Conservation (phyloP, 768 basidiomycete genomes). For the Hortiboletus campestris region DNA sequence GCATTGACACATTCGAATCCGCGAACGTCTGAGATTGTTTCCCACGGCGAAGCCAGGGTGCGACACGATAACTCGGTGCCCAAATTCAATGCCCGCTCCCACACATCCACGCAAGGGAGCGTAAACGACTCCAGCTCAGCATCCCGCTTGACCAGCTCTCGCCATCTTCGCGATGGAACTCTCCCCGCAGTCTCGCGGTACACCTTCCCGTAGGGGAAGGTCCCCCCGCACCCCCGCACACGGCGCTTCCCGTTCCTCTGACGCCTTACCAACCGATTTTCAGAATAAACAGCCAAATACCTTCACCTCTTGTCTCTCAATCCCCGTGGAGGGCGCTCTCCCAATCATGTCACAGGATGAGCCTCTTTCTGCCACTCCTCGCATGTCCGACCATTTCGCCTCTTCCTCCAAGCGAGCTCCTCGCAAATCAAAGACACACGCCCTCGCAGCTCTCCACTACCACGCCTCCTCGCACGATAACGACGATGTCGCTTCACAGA, state of each 20-base stretch:
- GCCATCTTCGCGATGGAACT: constrained; percentile 35
- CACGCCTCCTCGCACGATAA: constrained; percentile 56
- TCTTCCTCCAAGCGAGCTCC: constrained; percentile 67
- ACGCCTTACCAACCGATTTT: constrained; percentile 50
- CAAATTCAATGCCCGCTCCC: constrained; percentile 41
- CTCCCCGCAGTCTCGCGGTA: constrained; percentile 52
- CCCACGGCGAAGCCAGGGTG: constrained; percentile 34
- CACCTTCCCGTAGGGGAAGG: constrained; percentile 62
- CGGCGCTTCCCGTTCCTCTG: constrained; percentile 40
- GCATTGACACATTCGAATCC: constrained; percentile 33
- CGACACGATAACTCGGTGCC: constrained; percentile 40
- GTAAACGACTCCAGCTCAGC: constrained; percentile 5
- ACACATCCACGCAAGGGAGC: constrained; percentile 35
- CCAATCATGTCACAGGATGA: constrained; percentile 56
- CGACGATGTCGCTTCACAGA: constrained; percentile 44
- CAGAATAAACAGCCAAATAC: constrained; percentile 46
- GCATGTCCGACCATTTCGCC: constrained; percentile 35
- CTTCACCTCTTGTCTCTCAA: constrained; percentile 68
- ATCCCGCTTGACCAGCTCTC: constrained; percentile 34
- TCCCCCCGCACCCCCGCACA: constrained; percentile 55
- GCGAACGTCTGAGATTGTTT: constrained; percentile 30
- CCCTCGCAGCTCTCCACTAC: constrained; percentile 72
- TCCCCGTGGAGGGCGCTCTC: constrained; percentile 71
- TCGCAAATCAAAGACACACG: constrained; percentile 89
- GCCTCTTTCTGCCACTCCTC: constrained; percentile 33